Percentiles rank a stretch among this genome's conserved stretches.
Evolutionary conservation across 352 stramenopile species (phyloP).

Genomic region (Peronospora farinosa): DNA sequence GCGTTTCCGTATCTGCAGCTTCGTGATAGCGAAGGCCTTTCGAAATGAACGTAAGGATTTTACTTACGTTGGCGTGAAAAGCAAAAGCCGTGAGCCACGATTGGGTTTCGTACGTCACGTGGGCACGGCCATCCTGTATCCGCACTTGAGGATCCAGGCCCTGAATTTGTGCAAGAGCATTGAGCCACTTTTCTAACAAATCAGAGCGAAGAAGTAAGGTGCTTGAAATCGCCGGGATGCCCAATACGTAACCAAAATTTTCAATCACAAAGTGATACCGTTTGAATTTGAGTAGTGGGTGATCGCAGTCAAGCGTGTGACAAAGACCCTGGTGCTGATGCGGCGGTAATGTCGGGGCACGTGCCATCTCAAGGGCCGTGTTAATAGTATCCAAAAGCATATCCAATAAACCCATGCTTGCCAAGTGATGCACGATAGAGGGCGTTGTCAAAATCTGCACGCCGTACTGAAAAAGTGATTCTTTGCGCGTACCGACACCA

Average conservation of each 20-base stretch:
- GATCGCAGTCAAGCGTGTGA: slow-evolving; percentile 85
- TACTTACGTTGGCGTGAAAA: slow-evolving; percentile 73
- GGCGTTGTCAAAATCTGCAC: slow-evolving; percentile 93
- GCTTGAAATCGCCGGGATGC: slow-evolving; percentile 78
- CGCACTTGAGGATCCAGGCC: slow-evolving; percentile 70
- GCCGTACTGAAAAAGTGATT: slow-evolving; percentile 88
- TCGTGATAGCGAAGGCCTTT: slow-evolving; percentile 62
- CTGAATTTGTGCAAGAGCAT: slow-evolving; percentile 66
- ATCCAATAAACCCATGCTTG: slow-evolving; percentile 55
- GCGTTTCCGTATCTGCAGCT: slow-evolving; percentile 23
- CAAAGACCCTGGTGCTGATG: slow-evolving; percentile 22
- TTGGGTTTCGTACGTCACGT: slow-evolving; percentile 94
- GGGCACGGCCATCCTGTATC: slow-evolving; percentile 67
- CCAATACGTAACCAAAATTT: slow-evolving; percentile 94
- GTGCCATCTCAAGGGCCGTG: slow-evolving; percentile 62
- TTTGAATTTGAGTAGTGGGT: slow-evolving; percentile 89
- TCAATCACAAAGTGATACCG: slow-evolving; percentile 89
- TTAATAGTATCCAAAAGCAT: slow-evolving; percentile 77
- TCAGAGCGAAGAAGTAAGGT: slow-evolving; percentile 47
- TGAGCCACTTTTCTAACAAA: slow-evolving; percentile 67
- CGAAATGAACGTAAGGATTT: slow-evolving; percentile 50
- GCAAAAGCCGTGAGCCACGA: slow-evolving; percentile 91
- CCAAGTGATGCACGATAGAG: slow-evolving; percentile 73
- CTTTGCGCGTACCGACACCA: slow-evolving; percentile 83
- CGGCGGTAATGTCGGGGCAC: slow-evolving; percentile 25